phyloP scores from a whole-genome alignment of 345 rosid species.

The Chamaenerion angustifolium region DNA sequence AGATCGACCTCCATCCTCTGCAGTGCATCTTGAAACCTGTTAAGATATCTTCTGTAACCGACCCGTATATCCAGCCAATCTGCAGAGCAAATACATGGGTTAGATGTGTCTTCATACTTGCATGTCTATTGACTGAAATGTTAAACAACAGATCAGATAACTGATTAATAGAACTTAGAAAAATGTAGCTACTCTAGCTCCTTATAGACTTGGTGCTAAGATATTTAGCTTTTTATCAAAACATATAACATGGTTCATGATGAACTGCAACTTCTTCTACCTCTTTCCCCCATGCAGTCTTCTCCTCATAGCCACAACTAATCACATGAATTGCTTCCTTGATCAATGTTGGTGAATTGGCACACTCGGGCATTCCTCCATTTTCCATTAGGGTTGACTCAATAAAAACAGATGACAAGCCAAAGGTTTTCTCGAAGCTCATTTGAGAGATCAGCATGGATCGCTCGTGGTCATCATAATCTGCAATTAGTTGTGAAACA shows the following conservation, averaged over 20 bases:
- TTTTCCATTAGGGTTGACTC: constrained; percentile 86
- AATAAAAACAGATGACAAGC: constrained; percentile 79
- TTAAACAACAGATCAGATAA: neutral
- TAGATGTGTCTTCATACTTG: neutral
- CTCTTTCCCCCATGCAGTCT: constrained; percentile 98
- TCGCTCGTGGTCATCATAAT: constrained; percentile 81
- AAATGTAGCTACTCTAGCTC: too few relatives aligned
- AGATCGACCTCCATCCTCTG: constrained; percentile 95
- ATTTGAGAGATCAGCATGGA: constrained; percentile 85
- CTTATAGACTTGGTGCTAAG: too few relatives aligned
- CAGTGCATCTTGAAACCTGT: constrained; percentile 99
- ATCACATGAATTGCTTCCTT: constrained; percentile 98
- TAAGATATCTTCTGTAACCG: constrained; percentile 89
- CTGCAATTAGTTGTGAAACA: constrained; percentile 16
- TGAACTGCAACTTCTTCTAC: constrained; percentile 12
- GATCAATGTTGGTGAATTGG: constrained; percentile 62
- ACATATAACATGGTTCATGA: too few relatives aligned
- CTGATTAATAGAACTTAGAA: too few relatives aligned
- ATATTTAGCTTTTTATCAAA: too few relatives aligned
- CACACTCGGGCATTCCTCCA: constrained; percentile 90
- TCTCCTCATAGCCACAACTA: constrained; percentile 90
- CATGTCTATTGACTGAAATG: neutral
- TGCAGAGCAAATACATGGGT: constrained; percentile 11
- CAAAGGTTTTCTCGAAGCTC: constrained; percentile 96
- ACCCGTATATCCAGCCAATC: constrained; percentile 99